A percentile compares a stretch with the other conserved stretches of the same genome.
phyloP scores from a whole-genome alignment of 2,329 filamentous ascomycete species.

The Fusarium sp. region DNA sequence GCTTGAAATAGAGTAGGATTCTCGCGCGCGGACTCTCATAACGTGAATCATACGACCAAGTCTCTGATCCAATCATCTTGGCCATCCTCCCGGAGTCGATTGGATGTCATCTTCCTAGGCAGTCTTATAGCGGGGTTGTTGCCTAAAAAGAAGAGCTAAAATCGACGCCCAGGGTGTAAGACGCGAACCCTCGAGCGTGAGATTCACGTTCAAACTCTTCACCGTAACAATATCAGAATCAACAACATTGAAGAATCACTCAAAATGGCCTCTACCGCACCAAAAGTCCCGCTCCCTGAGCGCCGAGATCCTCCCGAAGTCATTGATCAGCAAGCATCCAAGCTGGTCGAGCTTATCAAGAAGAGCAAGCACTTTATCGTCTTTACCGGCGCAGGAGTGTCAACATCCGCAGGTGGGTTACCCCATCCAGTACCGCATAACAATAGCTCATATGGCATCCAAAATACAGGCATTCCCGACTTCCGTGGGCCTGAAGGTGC shows the following conservation, averaged over 20 bases:
- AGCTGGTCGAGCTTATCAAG: conserved; percentile 51
- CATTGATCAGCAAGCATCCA: conserved; percentile 50
- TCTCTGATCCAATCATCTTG: background rate
- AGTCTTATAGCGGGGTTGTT: conserved; percentile 26
- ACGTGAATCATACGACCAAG: background rate
- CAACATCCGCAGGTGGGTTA: conserved; percentile 56
- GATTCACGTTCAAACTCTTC: background rate
- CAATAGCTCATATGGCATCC: too few relatives aligned
- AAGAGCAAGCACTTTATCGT: conserved; percentile 59
- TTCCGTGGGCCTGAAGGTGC: conserved; percentile 60
- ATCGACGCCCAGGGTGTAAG: background rate
- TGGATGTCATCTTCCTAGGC: background rate
- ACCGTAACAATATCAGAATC: background rate
- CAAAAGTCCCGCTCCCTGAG: conserved; percentile 27
- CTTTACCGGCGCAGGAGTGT: conserved; percentile 61
- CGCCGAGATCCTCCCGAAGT: conserved; percentile 14
- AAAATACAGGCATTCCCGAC: conserved; percentile 55
- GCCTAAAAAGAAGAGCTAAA: conserved; percentile 9
- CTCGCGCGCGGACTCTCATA: background rate
- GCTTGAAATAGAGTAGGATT: background rate
- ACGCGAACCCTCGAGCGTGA: background rate
- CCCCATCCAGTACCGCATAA: accelerated
- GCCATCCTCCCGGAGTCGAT: background rate
- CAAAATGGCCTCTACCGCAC: conserved; percentile 27
- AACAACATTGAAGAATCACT: background rate